Evolutionary conservation across 2,329 filamentous ascomycete species (phyloP).

Genomic region (Sporothrix brunneoviolacea): DNA sequence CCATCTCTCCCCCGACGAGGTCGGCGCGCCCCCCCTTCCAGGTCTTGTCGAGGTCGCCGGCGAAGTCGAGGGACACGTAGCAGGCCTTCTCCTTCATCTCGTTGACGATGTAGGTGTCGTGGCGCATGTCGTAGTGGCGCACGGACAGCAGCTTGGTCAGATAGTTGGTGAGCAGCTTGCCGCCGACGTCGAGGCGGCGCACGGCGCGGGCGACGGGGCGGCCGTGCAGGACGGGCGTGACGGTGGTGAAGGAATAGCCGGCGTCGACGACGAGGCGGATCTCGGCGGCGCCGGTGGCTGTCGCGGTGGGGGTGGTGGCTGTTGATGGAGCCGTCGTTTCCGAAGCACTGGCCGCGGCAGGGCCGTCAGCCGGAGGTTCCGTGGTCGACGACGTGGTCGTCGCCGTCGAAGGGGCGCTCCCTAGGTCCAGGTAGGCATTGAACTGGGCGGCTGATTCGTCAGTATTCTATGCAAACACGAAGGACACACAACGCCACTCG

Average conservation of each 20-base stretch:
- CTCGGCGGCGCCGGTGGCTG: constrained; percentile 52
- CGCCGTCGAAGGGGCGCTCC: neutral
- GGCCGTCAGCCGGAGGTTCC: neutral
- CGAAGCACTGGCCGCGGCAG: neutral
- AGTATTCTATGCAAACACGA: neutral
- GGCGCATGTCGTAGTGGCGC: constrained; percentile 90
- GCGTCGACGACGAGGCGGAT: constrained; percentile 84
- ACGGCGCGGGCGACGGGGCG: constrained; percentile 74
- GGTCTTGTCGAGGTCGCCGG: constrained; percentile 66
- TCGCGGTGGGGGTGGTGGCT: neutral
- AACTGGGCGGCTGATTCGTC: constrained; percentile 55
- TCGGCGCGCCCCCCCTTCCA: constrained; percentile 66
- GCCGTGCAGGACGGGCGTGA: constrained; percentile 79
- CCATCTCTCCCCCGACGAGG: neutral
- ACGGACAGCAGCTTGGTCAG: constrained; percentile 83
- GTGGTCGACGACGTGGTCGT: no score
- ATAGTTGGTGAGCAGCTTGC: constrained; percentile 89
- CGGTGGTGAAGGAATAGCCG: constrained; percentile 86
- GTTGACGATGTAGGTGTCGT: constrained; percentile 88
- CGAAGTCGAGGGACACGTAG: constrained; percentile 75
- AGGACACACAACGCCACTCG: neutral
- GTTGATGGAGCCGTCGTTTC: neutral
- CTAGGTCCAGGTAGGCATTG: constrained; percentile 69
- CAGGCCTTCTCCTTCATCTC: constrained; percentile 91
- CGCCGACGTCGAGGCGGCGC: constrained; percentile 81